These are phyloP conservation scores for Trichomonascaceae sp. DNA, from an alignment of 1,139 yeast species.

Conservation along the genomic window DNA sequence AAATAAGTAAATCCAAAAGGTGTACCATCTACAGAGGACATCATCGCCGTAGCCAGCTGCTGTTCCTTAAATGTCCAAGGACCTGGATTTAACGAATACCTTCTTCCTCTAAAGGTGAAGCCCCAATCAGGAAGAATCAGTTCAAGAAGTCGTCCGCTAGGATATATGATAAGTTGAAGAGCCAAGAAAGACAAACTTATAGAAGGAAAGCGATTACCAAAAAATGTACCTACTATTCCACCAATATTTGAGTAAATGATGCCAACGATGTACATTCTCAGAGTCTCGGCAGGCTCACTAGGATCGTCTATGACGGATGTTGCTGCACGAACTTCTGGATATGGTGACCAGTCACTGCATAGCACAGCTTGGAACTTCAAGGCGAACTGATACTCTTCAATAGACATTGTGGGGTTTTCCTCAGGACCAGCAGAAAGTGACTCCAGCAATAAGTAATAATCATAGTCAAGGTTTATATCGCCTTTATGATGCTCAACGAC, in stretches of 20 bases:
- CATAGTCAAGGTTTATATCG: slow-evolving; percentile 46
- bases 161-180: slow-evolving; percentile 40
- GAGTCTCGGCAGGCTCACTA: slow-evolving; percentile 37
- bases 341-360: slow-evolving; percentile 43
- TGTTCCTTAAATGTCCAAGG: slow-evolving; percentile 67
- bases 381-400: slow-evolving; percentile 29
- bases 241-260: slow-evolving; percentile 33
- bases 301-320: slow-evolving; percentile 42
- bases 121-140: slow-evolving; percentile 45
- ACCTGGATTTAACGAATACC: slow-evolving; percentile 46
- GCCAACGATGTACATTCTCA: slow-evolving; percentile 42
- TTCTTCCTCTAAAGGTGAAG: slow-evolving; percentile 35
- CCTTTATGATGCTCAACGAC: slow-evolving; percentile 38
- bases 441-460: slow-evolving; percentile 31
- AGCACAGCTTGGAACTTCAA: slow-evolving; percentile 35
- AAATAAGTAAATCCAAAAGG: slow-evolving; percentile 36
- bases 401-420: slow-evolving; percentile 7
- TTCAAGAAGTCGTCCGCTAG: slow-evolving; percentile 44
- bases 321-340: slow-evolving; percentile 45
- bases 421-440: slow-evolving; percentile 22
- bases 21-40: slow-evolving; percentile 37
- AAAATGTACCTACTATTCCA: slow-evolving; percentile 45
- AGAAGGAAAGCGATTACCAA: slow-evolving; percentile 47
- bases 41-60: slow-evolving; percentile 48
- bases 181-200: slow-evolving; percentile 43